Conservation (phyloP, 2,329 filamentous ascomycete genomes). For the Ramularia endophylla region DNA sequence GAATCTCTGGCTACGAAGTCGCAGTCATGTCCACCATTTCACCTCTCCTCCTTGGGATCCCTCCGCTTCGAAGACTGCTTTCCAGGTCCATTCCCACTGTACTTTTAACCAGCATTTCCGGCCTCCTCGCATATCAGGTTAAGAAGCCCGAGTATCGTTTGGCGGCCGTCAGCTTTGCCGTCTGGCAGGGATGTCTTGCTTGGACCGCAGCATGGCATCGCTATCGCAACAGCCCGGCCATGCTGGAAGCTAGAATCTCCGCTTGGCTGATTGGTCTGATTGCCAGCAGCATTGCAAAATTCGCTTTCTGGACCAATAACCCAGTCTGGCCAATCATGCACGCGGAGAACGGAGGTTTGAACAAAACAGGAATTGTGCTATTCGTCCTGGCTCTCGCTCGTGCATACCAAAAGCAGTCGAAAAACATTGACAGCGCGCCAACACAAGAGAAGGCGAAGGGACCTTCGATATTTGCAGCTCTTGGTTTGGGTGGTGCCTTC, state of each 20-base stretch:
- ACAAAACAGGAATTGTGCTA: conserved; percentile 71
- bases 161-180: conserved; percentile 72
- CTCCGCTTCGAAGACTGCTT: conserved; percentile 60
- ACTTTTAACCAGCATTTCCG: conserved; percentile 69
- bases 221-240: conserved; percentile 65
- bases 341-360: conserved; percentile 83
- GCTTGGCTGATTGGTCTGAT: conserved; percentile 78
- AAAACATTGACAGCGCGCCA: conserved; percentile 42
- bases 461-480: conserved; percentile 63
- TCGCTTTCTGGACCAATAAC: conserved; percentile 90
- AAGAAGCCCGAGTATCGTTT: conserved; percentile 68
- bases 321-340: conserved; percentile 96
- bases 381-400: conserved; percentile 70
- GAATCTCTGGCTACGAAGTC: conserved; percentile 91
- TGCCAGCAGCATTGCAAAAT: conserved; percentile 82
- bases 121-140: conserved; percentile 73
- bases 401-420: conserved; percentile 61
- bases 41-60: conserved; percentile 70
- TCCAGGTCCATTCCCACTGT: conserved; percentile 58
- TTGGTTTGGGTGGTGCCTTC: conserved; percentile 76
- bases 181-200: conserved; percentile 72
- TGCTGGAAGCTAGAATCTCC: conserved; percentile 74
- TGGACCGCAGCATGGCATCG: conserved; percentile 79
- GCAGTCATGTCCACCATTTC: conserved; percentile 80
- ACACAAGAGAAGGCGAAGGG: conserved; percentile 53